Base-by-base conservation (phyloP, 2,329 filamentous ascomycete genomes). In the Colletotrichum endophyticum region DNA sequence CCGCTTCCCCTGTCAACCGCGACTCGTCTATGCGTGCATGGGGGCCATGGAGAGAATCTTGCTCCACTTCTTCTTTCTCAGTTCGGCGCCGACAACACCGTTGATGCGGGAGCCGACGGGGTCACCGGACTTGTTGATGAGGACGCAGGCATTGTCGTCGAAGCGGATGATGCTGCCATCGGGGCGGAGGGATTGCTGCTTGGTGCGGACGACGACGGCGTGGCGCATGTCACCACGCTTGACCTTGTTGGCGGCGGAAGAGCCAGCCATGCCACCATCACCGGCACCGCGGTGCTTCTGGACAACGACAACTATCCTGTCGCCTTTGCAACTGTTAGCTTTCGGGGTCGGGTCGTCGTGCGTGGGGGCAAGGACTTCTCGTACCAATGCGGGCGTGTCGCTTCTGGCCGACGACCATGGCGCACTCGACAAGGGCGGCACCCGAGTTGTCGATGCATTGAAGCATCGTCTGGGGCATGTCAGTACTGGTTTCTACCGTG, bases 371-470 rank as follows among this genome's bases (percentile, higher is more conserved):
- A 25, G 72, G 64, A 73, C 11, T 36, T 62, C 49, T 79, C 90
- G 82, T 91, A 98, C 96, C 97, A 83, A 99, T 96, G 83, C 93
- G 94, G 76, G 96, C 97, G 82, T 94, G 92, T 80, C 93, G 90
- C 89, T 98, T 98, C 88, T 96, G 97, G 83, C 95, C 95, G 82
- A 99, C 89, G 78, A 99, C 94, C 84, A 96, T 94, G 85, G 94
- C 95, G 88, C 97, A 99, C 89, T 99, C 97, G 87, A 99, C 97
- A 80, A 99, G 91, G 44, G 44, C 44, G n/a, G 44, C 97, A 84
- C 97, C 97, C 79, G 97, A 99, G 90, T 98, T 99, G 94, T 99
- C 97, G 92, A 99, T 99, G 93, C 97, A 99, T 88, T 97, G 98
- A 82, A 99, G 92, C 92, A 99, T 95, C 84, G 96, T 95, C 97